Evolutionary conservation across 1,139 yeast genomes (phyloP).

Genomic region (Pichiaceae sp.): DNA sequence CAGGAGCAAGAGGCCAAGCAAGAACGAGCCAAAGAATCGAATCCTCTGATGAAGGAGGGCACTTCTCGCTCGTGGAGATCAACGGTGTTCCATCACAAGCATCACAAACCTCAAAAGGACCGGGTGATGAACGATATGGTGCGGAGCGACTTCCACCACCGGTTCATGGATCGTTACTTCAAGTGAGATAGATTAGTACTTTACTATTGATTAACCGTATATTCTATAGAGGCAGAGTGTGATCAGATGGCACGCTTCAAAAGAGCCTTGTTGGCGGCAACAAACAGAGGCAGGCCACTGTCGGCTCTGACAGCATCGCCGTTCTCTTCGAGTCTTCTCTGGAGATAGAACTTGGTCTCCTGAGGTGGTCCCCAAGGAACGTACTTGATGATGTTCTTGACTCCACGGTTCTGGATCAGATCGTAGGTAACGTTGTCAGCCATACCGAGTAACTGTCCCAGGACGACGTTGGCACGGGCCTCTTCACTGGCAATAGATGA

Average conservation of each 20-base stretch:
- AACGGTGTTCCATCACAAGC: constrained; percentile 31
- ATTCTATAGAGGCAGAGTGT: not conserved
- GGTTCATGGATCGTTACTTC: constrained; percentile 61
- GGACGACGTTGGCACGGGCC: constrained; percentile 56
- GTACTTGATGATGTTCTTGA: constrained; percentile 77
- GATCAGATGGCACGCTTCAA: constrained; percentile 29
- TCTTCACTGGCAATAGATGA: constrained; percentile 12
- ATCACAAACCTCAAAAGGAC: constrained; percentile 26
- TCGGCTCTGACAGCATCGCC: constrained; percentile 91
- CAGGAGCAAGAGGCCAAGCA: constrained; percentile 17
- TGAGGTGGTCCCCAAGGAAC: constrained; percentile 98
- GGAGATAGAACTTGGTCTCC: constrained; percentile 85
- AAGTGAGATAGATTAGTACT: constrained; percentile 18
- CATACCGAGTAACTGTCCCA: constrained; percentile 94
- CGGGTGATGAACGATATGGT: constrained; percentile 58
- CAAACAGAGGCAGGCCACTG: constrained; percentile 73
- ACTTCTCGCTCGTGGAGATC: constrained; percentile 38
- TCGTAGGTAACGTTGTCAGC: constrained; percentile 83
- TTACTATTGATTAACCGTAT: not conserved
- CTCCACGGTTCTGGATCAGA: constrained; percentile 54
- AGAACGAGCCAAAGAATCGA: constrained; percentile 14
- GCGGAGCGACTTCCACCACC: constrained; percentile 61
- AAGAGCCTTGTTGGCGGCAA: constrained; percentile 42
- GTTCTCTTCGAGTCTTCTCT: constrained; percentile 90
- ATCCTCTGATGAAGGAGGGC: constrained; percentile 3